A percentile compares a stretch with the other conserved stretches of the same genome.
phyloP scores from a whole-genome alignment of 257 asterid genomes.

The Fraxinus quadrangulata region DNA sequence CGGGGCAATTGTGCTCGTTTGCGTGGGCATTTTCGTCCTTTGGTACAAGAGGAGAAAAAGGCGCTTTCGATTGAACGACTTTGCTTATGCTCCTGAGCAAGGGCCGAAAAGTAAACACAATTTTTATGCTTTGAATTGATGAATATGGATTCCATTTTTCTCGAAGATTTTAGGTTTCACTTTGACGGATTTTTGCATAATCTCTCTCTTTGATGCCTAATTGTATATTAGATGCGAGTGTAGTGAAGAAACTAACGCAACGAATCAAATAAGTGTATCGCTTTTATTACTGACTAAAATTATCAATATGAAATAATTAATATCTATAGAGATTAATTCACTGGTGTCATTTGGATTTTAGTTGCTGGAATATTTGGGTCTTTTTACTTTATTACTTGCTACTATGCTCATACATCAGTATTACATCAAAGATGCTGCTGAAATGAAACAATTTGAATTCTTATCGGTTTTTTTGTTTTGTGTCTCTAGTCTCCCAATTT shows the following conservation, averaged over 20 bases:
- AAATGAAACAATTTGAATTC: neutral
- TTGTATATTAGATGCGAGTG: neutral
- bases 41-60: conserved; percentile 75
- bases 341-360: neutral
- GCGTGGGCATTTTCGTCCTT: conserved; percentile 63
- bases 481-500: neutral
- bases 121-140: too few species aligned
- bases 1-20: conserved; percentile 65
- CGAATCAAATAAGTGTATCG: neutral
- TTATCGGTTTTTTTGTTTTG: neutral
- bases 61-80: conserved; percentile 38
- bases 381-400: neutral
- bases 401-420: conserved; percentile 9
- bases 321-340: neutral
- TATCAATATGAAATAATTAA: neutral
- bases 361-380: neutral
- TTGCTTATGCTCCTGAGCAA: conserved; percentile 33
- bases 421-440: neutral
- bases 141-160: neutral
- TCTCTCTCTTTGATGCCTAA: neutral
- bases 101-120: conserved; percentile 52
- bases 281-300: neutral
- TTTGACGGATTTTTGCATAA: neutral
- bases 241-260: neutral
- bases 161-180: neutral